phyloP scores from a whole-genome alignment of 2,329 filamentous ascomycete genomes.

The Xylaria sp. region DNA sequence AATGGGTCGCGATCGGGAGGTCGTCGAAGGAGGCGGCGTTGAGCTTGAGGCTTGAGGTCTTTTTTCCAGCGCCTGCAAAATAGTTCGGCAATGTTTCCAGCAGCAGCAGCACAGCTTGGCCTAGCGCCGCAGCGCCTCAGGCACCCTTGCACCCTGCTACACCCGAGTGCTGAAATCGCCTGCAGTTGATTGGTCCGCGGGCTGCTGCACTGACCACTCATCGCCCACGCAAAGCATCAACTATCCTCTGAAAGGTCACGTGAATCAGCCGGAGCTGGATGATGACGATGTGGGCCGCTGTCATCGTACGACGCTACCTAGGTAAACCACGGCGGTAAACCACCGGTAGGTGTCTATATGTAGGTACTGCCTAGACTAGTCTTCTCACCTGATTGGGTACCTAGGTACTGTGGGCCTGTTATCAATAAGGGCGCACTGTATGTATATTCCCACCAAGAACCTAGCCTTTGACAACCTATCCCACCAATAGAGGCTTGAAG shows the following conservation, averaged over 20 bases:
- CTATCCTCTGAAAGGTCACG: too few species aligned
- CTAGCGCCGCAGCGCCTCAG: constrained; percentile 48
- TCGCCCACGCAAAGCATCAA: not conserved
- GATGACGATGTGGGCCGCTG: too few species aligned
- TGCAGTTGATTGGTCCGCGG: constrained; percentile 50
- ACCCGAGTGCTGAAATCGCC: constrained; percentile 53
- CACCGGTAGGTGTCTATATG: too few species aligned
- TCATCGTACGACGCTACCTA: too few species aligned
- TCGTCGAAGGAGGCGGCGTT: constrained; percentile 38
- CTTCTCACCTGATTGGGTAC: too few species aligned
- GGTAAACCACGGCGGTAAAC: not conserved
- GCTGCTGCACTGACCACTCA: constrained; percentile 9
- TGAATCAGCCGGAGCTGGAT: too few species aligned
- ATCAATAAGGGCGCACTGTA: too few species aligned
- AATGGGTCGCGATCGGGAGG: constrained; percentile 36
- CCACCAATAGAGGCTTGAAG: too few species aligned
- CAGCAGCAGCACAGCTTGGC: constrained; percentile 26
- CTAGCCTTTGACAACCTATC: too few species aligned
- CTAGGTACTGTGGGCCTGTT: too few species aligned
- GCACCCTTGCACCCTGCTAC: constrained; percentile 40
- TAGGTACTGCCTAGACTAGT: too few species aligned
- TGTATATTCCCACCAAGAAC: too few species aligned
- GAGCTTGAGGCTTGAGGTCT: constrained; percentile 58
- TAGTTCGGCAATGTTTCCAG: constrained; percentile 27
- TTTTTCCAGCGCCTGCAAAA: constrained; percentile 48